A percentile compares a stretch with the other conserved stretches of the same genome.
These are phyloP conservation scores for Sphaerulina populicola DNA, from an alignment of 2,329 filamentous ascomycete genomes.

Conservation along the genomic window DNA sequence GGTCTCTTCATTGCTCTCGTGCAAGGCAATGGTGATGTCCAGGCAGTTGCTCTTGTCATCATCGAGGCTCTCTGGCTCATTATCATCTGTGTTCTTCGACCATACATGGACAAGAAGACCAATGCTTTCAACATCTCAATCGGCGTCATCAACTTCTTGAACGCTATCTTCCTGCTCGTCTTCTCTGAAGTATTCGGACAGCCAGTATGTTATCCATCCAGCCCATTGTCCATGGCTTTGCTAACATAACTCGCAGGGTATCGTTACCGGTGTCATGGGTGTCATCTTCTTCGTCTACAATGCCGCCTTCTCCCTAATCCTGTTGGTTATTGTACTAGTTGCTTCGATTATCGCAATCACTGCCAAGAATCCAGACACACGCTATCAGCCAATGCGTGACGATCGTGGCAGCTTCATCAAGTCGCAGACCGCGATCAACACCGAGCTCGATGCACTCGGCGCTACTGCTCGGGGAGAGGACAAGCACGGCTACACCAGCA, in stretches of 20 bases:
- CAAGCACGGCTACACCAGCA: conserved; percentile 45
- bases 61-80: conserved; percentile 75
- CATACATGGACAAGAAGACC: conserved; percentile 98
- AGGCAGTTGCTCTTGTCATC: conserved; percentile 73
- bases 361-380: conserved; percentile 87
- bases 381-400: conserved; percentile 94
- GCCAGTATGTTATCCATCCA: conserved; percentile 47
- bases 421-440: conserved; percentile 78
- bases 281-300: conserved; percentile 85
- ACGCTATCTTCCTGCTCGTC: conserved; percentile 78
- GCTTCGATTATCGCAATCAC: conserved; percentile 71
- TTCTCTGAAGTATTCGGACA: conserved; percentile 82
- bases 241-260: conserved; percentile 38
- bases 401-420: conserved; percentile 97
- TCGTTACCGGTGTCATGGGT: conserved; percentile 81
- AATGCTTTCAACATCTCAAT: conserved; percentile 96
- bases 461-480: conserved; percentile 77
- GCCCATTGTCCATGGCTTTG: neutral
- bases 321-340: conserved; percentile 73
- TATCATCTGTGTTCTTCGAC: conserved; percentile 67
- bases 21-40: conserved; percentile 61
- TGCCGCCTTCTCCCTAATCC: conserved; percentile 69
- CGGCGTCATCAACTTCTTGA: conserved; percentile 80
- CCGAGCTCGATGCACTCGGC: conserved; percentile 81
- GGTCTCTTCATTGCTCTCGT: conserved; percentile 77